These are phyloP conservation scores for Hypholoma sublateritium DNA, from an alignment of 768 basidiomycete genomes.

Conservation along the genomic window DNA sequence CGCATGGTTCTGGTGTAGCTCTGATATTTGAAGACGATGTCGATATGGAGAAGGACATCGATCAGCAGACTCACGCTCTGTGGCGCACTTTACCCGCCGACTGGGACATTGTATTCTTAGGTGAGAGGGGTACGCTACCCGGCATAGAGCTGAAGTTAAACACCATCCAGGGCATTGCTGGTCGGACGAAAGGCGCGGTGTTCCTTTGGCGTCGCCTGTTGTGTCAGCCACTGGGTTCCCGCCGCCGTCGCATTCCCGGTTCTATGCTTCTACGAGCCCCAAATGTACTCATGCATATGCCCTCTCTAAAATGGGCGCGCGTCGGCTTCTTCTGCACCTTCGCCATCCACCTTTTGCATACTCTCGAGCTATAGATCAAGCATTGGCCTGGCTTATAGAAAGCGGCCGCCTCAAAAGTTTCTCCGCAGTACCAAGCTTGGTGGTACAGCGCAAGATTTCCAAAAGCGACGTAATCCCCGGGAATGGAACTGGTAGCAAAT, in stretches of 20 bases:
- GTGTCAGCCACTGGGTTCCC: slow-evolving; percentile 8
- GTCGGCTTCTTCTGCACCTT: slow-evolving; percentile 57
- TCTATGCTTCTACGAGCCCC: slow-evolving; percentile 61
- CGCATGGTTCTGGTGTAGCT: slow-evolving; percentile 31
- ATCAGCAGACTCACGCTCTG: slow-evolving; percentile 35
- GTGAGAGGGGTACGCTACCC: slow-evolving; percentile 29
- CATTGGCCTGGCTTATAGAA: slow-evolving; percentile 64
- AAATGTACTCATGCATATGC: slow-evolving; percentile 78
- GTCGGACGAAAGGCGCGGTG: slow-evolving; percentile 62
- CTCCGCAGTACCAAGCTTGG: slow-evolving; percentile 66
- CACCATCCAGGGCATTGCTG: slow-evolving; percentile 67
- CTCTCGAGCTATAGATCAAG: slow-evolving; percentile 76
- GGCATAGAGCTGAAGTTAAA: background rate
- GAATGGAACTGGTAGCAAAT: slow-evolving; percentile 44
- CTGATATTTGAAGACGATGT: slow-evolving; percentile 79
- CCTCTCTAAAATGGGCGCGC: slow-evolving; percentile 58
- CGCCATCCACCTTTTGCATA: slow-evolving; percentile 70
- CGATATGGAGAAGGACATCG: slow-evolving; percentile 70
- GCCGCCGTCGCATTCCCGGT: slow-evolving; percentile 17
- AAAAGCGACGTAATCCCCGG: slow-evolving; percentile 56
- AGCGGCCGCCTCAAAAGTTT: slow-evolving; percentile 56
- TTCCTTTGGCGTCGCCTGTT: slow-evolving; percentile 29
- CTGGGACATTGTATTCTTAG: slow-evolving; percentile 78
- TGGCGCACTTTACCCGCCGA: slow-evolving; percentile 55
- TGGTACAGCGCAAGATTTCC: slow-evolving; percentile 61